Base-by-base conservation (phyloP, 2,329 filamentous ascomycete species). In the Diaporthe amygdali region DNA sequence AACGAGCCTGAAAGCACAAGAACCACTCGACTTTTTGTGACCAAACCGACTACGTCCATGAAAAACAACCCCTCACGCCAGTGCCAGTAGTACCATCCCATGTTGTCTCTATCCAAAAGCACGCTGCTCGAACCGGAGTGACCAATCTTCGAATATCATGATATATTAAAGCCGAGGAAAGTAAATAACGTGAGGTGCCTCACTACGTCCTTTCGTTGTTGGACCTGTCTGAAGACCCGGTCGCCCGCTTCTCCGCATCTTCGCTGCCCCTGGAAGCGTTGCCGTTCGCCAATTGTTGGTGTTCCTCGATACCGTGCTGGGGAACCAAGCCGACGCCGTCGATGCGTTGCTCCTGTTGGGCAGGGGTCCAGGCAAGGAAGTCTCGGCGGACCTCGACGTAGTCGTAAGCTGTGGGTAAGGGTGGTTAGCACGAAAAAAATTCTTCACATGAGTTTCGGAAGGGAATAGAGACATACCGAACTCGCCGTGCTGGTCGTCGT, bases 401-500 rank as follows among this genome's bases (percentile, higher is more conserved):
- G 81, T 96, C 94, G 85, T 96, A 96, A 15, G 93, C 71, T 73
- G 49, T 27, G 22, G 37, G 8, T 14, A 20, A n/a, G n/a, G n/a
- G 15, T 8, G 25, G 49, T 71, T 55, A 69, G 44, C n/a, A 25
- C 9, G 12, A 27, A 2, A 37, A 3, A 4, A 46, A 12, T 15
- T 0, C 2, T 22, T 14, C 6, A 44, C 20, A 44, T 12, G 7
- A 4, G 41, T n/a, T 8, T 34, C 10, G 5, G 25, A 30, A 17
- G 15, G 52, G 20, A 37, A 49, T 7, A 1, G 25, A 15, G 0
- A 71, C 71, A 55, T 71, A 73, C 71, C 94, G 79, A 96, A 96
- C 83, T 96, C 94, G 82, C 94, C 94, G 76, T 96, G 93, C 84
- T 96, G 94, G 83, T 96, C 93, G 79, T 96, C 94, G 78, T 96